Evolutionary conservation across 139 green algal species (phyloP), one percentile per base, ranked within the genome.

Genomic region (Microglena sp.): DNA sequence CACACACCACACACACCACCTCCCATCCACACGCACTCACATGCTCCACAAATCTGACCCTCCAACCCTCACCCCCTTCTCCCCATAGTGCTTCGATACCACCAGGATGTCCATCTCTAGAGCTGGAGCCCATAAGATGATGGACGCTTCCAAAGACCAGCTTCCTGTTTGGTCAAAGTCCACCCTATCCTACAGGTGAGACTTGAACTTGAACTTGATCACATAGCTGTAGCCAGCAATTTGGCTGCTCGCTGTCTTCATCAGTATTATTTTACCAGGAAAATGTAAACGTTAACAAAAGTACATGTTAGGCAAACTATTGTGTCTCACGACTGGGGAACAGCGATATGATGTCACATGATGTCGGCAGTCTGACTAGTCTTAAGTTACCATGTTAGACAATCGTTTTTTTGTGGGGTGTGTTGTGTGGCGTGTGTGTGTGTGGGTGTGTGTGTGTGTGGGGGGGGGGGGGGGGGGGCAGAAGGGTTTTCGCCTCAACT

Each of bases 71-170:
- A 24, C 50, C 26, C 3, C 5, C 6, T 29, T 7, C 5, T 53
- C n/a, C 33, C 28, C 46, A 61, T 74, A 84, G 82, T 89, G 83
- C 66, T 89, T 89, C 58, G 83, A 89, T 64, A 83, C 74, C 5
- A 89, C 80, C 3, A 18, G 63, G 3, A 54, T 77, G 26, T 81
- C 74, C 6, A 58, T 70, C 31, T 46, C 50, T 0, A 60, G 78
- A 27, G 76, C 82, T 7, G 82, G 82, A 2, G 46, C 74, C 1
- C 82, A 89, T 46, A 72, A 83, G 32, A 40, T 50, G 1, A 62
- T 81, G 1, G 35, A 57, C 3, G 56, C 82, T 11, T 28, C 61
- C 2, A 73, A 64, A 22, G 69, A 77, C 21, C 70, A 83, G 40
- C 54, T 85, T 31, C 83, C 83, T 18, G 60, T 75, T 27, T 89